A percentile compares a stretch with the other conserved stretches of the same genome.
These are phyloP conservation scores for Drechslerella dactyloides DNA, from an alignment of 2,329 filamentous ascomycete species.

Conservation along the genomic window DNA sequence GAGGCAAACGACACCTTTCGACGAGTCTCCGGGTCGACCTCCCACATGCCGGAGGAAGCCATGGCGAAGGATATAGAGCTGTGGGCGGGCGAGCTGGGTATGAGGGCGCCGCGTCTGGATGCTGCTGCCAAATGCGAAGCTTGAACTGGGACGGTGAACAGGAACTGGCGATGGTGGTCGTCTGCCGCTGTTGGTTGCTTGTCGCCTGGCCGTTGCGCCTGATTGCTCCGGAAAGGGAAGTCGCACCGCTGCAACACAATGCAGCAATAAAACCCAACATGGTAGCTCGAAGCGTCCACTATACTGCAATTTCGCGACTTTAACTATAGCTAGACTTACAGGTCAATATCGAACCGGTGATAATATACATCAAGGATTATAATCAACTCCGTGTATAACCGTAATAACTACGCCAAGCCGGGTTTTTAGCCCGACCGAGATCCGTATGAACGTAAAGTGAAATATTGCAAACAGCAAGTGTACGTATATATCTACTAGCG, in stretches of 20 bases:
- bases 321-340: no score
- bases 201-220: not conserved
- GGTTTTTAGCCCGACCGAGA: no score
- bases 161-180: not conserved
- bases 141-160: no score
- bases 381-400: no score
- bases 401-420: no score
- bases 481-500: no score
- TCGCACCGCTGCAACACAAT: not conserved
- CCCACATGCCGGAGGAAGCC: constrained; percentile 72
- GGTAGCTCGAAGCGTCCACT: no score
- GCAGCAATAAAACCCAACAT: not conserved
- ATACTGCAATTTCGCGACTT: no score
- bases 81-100: not conserved
- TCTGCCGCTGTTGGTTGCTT: not conserved
- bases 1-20: constrained; percentile 71
- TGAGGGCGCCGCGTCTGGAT: not conserved
- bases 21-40: constrained; percentile 96
- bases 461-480: no score
- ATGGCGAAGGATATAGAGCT: constrained; percentile 13
- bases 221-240: not conserved
- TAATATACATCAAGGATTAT: no score
- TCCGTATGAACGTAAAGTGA: no score
- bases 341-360: no score
- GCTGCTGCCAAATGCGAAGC: not conserved